These are phyloP conservation scores for Elaphomyces granulatus DNA, from an alignment of 495 filamentous ascomycete genomes.

Conservation along the genomic window DNA sequence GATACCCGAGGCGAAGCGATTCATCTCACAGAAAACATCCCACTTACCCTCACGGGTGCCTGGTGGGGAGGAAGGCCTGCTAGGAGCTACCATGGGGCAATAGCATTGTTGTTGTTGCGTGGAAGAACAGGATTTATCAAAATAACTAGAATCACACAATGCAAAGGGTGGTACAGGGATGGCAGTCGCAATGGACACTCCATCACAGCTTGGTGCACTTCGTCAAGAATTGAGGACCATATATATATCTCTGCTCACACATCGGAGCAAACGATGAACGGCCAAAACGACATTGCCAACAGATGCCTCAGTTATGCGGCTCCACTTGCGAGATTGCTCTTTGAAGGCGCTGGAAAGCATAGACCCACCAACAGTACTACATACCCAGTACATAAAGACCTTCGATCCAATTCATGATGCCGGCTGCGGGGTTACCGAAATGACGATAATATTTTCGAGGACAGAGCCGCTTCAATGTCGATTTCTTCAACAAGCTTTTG, in stretches of 20 bases:
- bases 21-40: no score
- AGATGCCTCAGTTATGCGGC: constrained; percentile 28
- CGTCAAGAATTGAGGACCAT: constrained; percentile 25
- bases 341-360: constrained; percentile 34
- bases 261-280: constrained; percentile 33
- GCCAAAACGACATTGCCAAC: constrained; percentile 29
- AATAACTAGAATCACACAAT: no score
- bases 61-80: no score
- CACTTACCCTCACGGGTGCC: no score
- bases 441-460: constrained; percentile 3
- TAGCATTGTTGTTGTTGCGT: no score
- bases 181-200: no score
- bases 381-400: constrained; percentile 9
- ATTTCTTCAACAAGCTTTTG: not conserved
- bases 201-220: no score
- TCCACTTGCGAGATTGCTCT: constrained; percentile 43
- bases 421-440: constrained; percentile 4
- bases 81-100: no score
- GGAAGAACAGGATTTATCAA: no score
- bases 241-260: constrained; percentile 22
- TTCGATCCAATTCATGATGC: constrained; percentile 13
- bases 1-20: no score
- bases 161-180: no score
- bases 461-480: constrained; percentile 1
- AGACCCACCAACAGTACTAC: constrained; percentile 15